These are phyloP conservation scores for Pyropia yezoensis DNA, from an alignment of 23 red algal genomes.

Conservation along the genomic window DNA sequence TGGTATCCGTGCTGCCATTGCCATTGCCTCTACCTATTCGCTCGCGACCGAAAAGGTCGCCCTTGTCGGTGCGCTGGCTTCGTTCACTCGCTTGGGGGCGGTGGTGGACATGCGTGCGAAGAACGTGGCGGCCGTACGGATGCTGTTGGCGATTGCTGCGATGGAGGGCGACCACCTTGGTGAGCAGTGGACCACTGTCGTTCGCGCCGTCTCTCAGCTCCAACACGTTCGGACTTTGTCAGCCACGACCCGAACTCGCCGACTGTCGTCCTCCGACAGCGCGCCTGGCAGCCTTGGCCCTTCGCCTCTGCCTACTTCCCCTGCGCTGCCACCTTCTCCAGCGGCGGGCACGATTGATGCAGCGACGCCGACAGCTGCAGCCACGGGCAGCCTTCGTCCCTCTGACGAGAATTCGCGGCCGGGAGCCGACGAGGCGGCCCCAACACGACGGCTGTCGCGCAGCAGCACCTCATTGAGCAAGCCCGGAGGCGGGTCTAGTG, in stretches of 20 bases:
- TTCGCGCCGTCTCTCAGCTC: constrained; percentile 72
- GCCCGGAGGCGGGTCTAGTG: too few species aligned
- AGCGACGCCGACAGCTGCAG: too few species aligned
- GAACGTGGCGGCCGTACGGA: constrained; percentile 82
- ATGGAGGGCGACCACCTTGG: constrained; percentile 80
- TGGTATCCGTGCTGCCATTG: constrained; percentile 63
- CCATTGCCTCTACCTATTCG: constrained; percentile 79
- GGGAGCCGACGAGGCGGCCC: too few species aligned
- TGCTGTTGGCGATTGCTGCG: constrained; percentile 76
- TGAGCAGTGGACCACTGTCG: constrained; percentile 73
- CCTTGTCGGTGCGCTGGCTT: constrained; percentile 70
- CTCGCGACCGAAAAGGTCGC: constrained; percentile 67
- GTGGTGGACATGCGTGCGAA: constrained; percentile 73
- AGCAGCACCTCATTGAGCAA: too few species aligned
- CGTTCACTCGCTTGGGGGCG: constrained; percentile 77
- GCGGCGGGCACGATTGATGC: too few species aligned
- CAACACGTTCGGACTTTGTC: constrained; percentile 50
- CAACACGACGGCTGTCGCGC: too few species aligned
- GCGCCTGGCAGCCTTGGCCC: too few species aligned
- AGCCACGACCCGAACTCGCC: neutral
- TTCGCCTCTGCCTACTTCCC: too few species aligned
- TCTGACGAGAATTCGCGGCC: too few species aligned
- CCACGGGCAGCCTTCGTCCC: too few species aligned
- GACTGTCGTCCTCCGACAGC: too few species aligned
- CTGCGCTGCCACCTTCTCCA: too few species aligned